Evolutionary conservation across 129 eudicot species (phyloP).

Genomic region (Artemisia annua): DNA sequence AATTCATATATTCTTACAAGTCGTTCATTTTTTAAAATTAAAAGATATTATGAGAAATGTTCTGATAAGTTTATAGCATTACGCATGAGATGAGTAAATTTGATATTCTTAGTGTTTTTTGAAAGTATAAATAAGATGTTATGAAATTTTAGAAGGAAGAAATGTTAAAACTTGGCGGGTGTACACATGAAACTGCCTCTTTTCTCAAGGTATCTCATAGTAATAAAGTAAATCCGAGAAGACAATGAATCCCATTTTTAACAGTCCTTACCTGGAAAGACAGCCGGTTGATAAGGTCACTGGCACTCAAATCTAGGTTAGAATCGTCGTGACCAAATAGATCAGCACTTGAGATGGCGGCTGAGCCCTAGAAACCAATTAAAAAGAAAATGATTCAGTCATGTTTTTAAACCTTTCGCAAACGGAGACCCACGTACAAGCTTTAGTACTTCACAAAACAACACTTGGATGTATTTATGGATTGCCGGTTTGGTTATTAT

Average conservation of each 20-base stretch:
- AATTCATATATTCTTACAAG: no score
- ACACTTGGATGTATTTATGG: no score
- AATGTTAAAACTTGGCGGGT: no score
- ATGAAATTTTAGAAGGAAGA: no score
- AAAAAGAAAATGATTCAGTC: not conserved
- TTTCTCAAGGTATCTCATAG: not conserved
- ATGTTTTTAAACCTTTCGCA: not conserved
- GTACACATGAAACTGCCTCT: no score
- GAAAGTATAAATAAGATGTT: no score
- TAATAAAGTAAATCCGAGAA: not conserved
- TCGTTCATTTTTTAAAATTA: no score
- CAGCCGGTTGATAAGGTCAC: conserved; percentile 89
- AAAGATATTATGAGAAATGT: no score
- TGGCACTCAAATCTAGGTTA: conserved; percentile 64
- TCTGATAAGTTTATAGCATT: no score
- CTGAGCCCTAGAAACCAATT: conserved; percentile 58
- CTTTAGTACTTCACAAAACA: not conserved
- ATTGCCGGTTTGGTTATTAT: no score
- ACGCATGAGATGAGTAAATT: no score
- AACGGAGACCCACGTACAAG: not conserved
- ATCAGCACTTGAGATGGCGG: conserved; percentile 95
- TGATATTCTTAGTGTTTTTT: no score
- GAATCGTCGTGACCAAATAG: conserved; percentile 69
- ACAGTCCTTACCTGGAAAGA: conserved; percentile 77
- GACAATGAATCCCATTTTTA: not conserved